A percentile compares a stretch with the other conserved stretches of the same genome.
phyloP scores from a whole-genome alignment of 2,329 filamentous ascomycete species.

The Alternaria longipes region DNA sequence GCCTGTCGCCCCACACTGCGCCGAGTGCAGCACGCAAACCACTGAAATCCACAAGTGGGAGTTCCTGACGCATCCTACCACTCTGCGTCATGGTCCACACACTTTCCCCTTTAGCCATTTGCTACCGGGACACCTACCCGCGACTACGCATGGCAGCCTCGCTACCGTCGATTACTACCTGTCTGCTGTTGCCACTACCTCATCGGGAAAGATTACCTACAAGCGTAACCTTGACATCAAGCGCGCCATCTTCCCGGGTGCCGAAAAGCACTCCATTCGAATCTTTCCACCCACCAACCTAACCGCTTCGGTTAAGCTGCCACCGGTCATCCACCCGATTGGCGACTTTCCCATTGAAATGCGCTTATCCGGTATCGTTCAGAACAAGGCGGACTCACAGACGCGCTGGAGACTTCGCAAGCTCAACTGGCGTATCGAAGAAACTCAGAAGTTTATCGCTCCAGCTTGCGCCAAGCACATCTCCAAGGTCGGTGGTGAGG shows the following conservation, averaged over 20 bases:
- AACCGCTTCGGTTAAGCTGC: conserved; percentile 82
- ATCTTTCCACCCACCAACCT: conserved; percentile 97
- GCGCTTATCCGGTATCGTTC: conserved; percentile 85
- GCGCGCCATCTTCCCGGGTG: conserved; percentile 80
- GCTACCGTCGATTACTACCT: conserved; percentile 82
- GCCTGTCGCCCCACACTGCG: conserved; percentile 81
- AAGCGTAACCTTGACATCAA: conserved; percentile 75
- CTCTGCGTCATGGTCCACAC: conserved; percentile 66
- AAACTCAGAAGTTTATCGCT: conserved; percentile 80
- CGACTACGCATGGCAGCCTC: conserved; percentile 78
- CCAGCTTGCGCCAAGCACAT: conserved; percentile 82
- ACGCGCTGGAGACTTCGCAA: conserved; percentile 91
- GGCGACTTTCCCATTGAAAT: conserved; percentile 82
- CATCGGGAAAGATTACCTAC: conserved; percentile 70
- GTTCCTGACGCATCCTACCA: conserved; percentile 63
- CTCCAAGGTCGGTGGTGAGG: conserved; percentile 68
- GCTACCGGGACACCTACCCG: conserved; percentile 84
- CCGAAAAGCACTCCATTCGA: conserved; percentile 87
- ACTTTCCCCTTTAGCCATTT: conserved; percentile 89
- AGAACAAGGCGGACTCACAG: conserved; percentile 70
- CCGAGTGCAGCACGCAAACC: conserved; percentile 74
- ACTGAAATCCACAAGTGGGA: conserved; percentile 82
- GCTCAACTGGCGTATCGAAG: conserved; percentile 91
- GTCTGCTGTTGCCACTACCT: conserved; percentile 58
- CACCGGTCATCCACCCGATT: conserved; percentile 84